Base-by-base conservation (phyloP, 2,329 filamentous ascomycete species). In the Colletotrichum melonis region DNA sequence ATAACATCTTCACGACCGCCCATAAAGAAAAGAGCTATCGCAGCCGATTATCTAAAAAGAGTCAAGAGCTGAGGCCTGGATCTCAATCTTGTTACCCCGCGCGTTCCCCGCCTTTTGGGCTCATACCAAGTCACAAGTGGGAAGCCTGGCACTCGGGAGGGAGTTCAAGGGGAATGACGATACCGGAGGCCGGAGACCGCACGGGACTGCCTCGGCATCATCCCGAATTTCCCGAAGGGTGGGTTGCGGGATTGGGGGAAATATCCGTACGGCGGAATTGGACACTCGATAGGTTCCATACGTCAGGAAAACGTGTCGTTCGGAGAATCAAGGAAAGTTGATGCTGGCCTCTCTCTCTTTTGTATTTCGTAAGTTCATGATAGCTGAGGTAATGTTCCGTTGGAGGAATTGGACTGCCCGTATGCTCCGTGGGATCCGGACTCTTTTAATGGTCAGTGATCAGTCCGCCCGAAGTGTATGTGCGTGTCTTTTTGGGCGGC, bases 41-140 rank as follows among this genome's bases (percentile, higher is more conserved):
- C n/a, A 26, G 49, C 55, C 62, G 60, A 63, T 24, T 55, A 56
- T 65, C 42, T n/a, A 22, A 60, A 30, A 35, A 35, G 11, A 35
- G 32, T 35, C 9, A 35, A 12, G 32, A 35, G 32, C 32, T 35
- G 32, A 35, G 24, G 30, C 32, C 63, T 22, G 46, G 6, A 49
- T 32, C 26, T 56, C 42, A 19, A 4, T 49, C 19, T 22, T 49
- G 8, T 60, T 71, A 63, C 67, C 67, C 71, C 71, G 71, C 71
- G 67, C 67, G 71, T 73, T 71, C 71, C 71, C 71, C 71, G 67
- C 71, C 71, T 71, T 66, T 62, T 16, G 24, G 32, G 32, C 32
- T 26, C 38, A 42, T 62, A 28, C 26, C 42, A 5, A 16, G 49
- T 35, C 56, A n/a, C 19, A 22, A 11, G 42, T 49, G 42, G 42